Conservation (phyloP, 148 eudicot species). For the Heliamphora exappendiculata region DNA sequence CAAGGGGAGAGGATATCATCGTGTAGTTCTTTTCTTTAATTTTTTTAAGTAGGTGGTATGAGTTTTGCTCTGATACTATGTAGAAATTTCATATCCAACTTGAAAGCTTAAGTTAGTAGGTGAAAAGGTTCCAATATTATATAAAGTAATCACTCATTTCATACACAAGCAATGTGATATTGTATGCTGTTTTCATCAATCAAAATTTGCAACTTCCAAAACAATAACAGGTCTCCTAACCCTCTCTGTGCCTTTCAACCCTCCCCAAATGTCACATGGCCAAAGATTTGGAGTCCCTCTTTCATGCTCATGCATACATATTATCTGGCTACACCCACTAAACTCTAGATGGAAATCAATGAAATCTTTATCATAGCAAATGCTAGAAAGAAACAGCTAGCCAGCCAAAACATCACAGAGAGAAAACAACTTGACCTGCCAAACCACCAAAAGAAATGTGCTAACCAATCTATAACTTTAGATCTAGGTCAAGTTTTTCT, state of each 20-base stretch:
- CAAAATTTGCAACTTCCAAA: background rate
- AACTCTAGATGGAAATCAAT: background rate
- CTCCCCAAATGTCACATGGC: conserved; percentile 3
- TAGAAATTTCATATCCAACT: no score
- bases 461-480: conserved; percentile 26
- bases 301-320: background rate
- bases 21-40: no score
- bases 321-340: background rate
- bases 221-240: conserved; percentile 4
- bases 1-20: no score
- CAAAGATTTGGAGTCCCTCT: conserved; percentile 1
- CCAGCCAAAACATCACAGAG: background rate
- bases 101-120: no score
- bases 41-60: no score
- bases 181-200: background rate
- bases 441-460: background rate
- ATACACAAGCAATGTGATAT: no score
- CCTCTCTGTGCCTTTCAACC: background rate
- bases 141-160: no score
- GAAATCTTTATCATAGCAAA: no score
- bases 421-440: background rate
- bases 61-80: no score
- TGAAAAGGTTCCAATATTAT: no score
- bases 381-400: background rate
- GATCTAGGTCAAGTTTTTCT: conserved; percentile 35